Base-by-base conservation (phyloP, 2,329 filamentous ascomycete genomes). In the Epichloe sp. region DNA sequence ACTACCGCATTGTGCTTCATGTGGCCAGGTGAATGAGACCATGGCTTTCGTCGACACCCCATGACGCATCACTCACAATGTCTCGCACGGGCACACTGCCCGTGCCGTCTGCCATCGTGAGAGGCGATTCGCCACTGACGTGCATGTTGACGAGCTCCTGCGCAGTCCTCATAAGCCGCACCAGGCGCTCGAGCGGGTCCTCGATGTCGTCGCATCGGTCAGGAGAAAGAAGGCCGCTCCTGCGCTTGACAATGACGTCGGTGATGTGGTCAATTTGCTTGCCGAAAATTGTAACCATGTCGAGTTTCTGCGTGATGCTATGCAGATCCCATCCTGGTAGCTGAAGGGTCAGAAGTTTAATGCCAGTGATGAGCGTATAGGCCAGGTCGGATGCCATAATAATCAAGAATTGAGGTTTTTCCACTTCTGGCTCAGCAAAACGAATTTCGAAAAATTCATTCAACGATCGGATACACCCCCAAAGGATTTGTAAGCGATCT, bases 311-410 rank as follows among this genome's bases (percentile, higher is more conserved):
- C 5, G 66, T 61, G 21, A 70, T 66, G 1, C 61, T 57, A 2
- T 57, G 57, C 3, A 68, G 59, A 47, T 76, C 68, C 74, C 74
- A 77, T 0, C 73, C 73, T 0, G 73, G 71, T 1, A 69, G 54
- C 40, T 66, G 64, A 12, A 76, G 60, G 11, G 68, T 70, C 52
- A 72, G 64, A n/a, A 78, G 65, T 58, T 72, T 72, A 17, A 77
- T 65, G 40, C 64, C 67, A 0, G 66, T 70, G 54, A 77, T 65
- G 55, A 76, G 66, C 34, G 68, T 65, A 55, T 71, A 76, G 47
- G 72, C 65, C 44, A 73, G 67, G 57, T 77, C 74, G 21, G 71
- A 75, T 8, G 70, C 67, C 14, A 66, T 66, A 49, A 76, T 64
- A 56, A 68, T 69, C 14, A 71, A 61, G 51, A 70, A 72, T 14